Percentiles rank a stretch among this genome's conserved stretches.
These are phyloP conservation scores for Cladosporium sp. DNA, from an alignment of 2,329 filamentous ascomycete species.

Conservation along the genomic window DNA sequence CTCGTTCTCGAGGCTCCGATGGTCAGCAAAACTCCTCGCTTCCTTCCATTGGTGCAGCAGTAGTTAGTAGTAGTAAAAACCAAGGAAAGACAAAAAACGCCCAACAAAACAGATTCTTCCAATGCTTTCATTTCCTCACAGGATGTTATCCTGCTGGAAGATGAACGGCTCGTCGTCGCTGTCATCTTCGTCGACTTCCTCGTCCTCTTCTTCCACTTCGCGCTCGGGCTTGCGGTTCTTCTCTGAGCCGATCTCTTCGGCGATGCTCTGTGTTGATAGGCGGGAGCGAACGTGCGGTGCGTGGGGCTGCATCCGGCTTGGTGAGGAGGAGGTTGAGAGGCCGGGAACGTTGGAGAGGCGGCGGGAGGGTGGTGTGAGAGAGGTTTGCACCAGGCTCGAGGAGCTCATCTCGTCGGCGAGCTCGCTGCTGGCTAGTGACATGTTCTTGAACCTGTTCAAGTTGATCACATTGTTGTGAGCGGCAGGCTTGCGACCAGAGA, in stretches of 20 bases:
- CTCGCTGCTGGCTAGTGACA: conserved; percentile 85
- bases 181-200: conserved; percentile 19
- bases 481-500: conserved; percentile 57
- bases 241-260: conserved; percentile 48
- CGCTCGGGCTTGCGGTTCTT: conserved; percentile 25
- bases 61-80: not conserved
- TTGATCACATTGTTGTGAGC: conserved; percentile 63
- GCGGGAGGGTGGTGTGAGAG: conserved; percentile 74
- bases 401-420: conserved; percentile 93
- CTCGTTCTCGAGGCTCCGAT: not conserved
- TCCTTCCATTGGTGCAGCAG: not conserved
- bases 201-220: conserved; percentile 25
- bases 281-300: conserved; percentile 91
- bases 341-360: conserved; percentile 66
- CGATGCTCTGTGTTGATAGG: conserved; percentile 86
- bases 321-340: conserved; percentile 82
- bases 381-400: conserved; percentile 80
- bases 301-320: conserved; percentile 85
- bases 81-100: not conserved
- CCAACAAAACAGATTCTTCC: not conserved
- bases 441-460: conserved; percentile 72
- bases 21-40: not conserved
- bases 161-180: conserved; percentile 34
- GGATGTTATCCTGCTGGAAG: conserved; percentile 24
- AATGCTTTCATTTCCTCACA: not conserved